These are phyloP conservation scores for Symmetrospora coprosmae DNA, from an alignment of 768 basidiomycete genomes.

Conservation along the genomic window DNA sequence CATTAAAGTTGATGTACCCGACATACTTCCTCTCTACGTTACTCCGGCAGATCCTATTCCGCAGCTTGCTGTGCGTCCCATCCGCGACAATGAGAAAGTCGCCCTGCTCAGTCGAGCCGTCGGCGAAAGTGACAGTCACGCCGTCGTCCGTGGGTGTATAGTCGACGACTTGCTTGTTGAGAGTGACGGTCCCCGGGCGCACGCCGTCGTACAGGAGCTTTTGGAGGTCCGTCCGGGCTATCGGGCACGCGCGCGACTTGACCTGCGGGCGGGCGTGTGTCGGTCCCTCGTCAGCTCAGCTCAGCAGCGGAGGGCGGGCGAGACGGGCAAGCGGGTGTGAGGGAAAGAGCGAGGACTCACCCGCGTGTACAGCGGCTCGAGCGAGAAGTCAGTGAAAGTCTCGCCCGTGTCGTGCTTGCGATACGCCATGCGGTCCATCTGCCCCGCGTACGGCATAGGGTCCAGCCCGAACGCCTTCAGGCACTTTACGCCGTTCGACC, in stretches of 20 bases:
- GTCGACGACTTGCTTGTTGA: constrained; percentile 17
- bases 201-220: constrained; percentile 17
- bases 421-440: constrained; percentile 20
- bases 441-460: constrained; percentile 15
- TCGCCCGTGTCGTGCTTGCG: constrained; percentile 15
- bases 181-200: constrained; percentile 1
- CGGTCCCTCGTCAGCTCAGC: too few relatives aligned
- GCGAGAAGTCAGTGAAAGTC: constrained; percentile 15
- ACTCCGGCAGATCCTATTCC: constrained; percentile 17
- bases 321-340: too few relatives aligned
- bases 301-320: too few relatives aligned
- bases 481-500: constrained; percentile 21
- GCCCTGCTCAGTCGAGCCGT: not conserved
- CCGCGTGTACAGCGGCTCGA: constrained; percentile 1
- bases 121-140: constrained; percentile 2
- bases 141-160: not conserved
- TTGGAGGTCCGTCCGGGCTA: constrained; percentile 18
- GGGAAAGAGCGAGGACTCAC: too few relatives aligned
- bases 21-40: constrained; percentile 9
- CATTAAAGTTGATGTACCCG: constrained; percentile 22
- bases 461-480: constrained; percentile 18
- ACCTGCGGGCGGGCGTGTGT: constrained; percentile 3
- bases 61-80: constrained; percentile 16
- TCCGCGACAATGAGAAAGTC: constrained; percentile 21
- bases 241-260: constrained; percentile 9